Evolutionary conservation across 768 basidiomycete species (phyloP).

Genomic region (Sarcodon aspratus): DNA sequence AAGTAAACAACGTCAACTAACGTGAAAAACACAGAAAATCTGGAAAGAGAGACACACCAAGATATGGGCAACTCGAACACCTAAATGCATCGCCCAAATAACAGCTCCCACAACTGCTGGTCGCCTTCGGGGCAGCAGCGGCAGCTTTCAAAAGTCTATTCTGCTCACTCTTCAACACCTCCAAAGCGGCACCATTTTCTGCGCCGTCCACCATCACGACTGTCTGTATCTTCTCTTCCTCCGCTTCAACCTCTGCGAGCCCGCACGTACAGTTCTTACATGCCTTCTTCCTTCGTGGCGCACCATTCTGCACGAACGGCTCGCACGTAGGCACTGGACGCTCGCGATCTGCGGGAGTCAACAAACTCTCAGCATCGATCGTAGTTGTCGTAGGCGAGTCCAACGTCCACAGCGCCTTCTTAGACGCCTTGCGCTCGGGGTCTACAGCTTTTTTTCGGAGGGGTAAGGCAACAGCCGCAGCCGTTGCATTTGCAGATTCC

Average conservation of each 20-base stretch:
- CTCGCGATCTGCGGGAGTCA: conserved; percentile 73
- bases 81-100: conserved; percentile 97
- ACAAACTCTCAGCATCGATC: conserved; percentile 75
- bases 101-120: conserved; percentile 95
- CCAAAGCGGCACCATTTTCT: conserved; percentile 27
- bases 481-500: conserved; percentile 2
- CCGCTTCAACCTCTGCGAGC: conserved; percentile 78
- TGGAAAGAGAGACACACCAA: conserved; percentile 49
- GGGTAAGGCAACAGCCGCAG: conserved; percentile 24
- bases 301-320: conserved; percentile 32
- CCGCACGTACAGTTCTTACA: conserved; percentile 97
- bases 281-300: conserved; percentile 73
- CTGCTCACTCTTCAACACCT: conserved; percentile 48
- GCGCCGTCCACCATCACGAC: conserved; percentile 59
- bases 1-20: conserved; percentile 3
- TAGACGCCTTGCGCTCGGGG: conserved; percentile 53
- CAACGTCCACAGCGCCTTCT: conserved; percentile 85
- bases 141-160: conserved; percentile 57
- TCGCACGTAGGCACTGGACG: conserved; percentile 74
- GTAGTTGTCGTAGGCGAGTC: conserved; percentile 56
- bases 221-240: conserved; percentile 48
- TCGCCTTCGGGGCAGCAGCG: conserved; percentile 70
- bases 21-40: conserved; percentile 2
- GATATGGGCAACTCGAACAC: conserved; percentile 91
- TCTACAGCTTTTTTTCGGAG: conserved; percentile 40